Base-by-base conservation (phyloP, 768 basidiomycete species). In the Royoungia palumana region DNA sequence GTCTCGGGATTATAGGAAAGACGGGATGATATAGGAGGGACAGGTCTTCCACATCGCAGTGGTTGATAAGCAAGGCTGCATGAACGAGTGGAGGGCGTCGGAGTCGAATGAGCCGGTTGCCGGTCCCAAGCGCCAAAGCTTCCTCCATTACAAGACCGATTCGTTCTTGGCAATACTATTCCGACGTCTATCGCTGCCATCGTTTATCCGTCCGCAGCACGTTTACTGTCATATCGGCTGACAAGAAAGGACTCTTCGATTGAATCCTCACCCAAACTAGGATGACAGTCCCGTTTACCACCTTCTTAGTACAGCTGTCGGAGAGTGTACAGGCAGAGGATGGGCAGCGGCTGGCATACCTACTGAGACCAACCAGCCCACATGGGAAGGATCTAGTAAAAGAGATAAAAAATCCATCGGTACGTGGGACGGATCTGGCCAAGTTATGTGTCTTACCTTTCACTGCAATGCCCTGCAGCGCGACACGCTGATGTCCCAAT, bases 311-410 rank as follows among this genome's bases (percentile, higher is more conserved):
- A 10, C 78, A 84, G 50, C 70, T 90, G 6, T 79, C 79, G 38
- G 78, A 85, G 53, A 77, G 82, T 12, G 70, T 89, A 12, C 61
- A 75, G 12, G 69, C 74, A 14, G 82, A 86, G 63, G 81, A 86
- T 59, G 88, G 87, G 5, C 78, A 76, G 4, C 79, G 80, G 64
- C 68, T 89, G 8, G 87, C 86, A 8, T 87, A 82, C 63, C 73
- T 89, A n/a, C 70, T 90, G 6, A 80, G 85, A 30, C 87, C 85
- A 2, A 85, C 85, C 4, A 85, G 82, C 53, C 82, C 86, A 4
- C 88, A 89, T 54, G 85, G 82, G 16, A 89, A 87, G 64, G 82
- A 83, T 54, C 69, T 88, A 7, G 78, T 85, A 24, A 89, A 87
- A 59, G 82, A 85, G 58, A 83, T 84, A 58, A 77, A 78, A 46